A percentile compares a stretch with the other conserved stretches of the same genome.
phyloP scores from a whole-genome alignment of 2,329 filamentous ascomycete genomes.

The Hypoxylon sp. region DNA sequence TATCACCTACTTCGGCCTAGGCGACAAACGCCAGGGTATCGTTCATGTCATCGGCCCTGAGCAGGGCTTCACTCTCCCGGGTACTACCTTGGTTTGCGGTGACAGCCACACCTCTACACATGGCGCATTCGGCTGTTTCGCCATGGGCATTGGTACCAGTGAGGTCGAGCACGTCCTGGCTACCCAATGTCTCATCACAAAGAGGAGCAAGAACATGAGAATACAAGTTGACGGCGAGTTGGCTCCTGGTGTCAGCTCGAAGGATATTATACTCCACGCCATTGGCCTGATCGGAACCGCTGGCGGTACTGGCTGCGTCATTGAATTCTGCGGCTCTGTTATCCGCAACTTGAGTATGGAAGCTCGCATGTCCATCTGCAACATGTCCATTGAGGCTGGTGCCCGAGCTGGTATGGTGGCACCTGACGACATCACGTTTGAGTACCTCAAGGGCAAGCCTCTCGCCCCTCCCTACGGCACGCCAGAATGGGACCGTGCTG shows the following conservation, averaged over 20 bases:
- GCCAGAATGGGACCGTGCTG: slow-evolving; percentile 89
- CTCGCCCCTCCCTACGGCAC: slow-evolving; percentile 88
- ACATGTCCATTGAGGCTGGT: slow-evolving; percentile 98
- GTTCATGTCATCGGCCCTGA: slow-evolving; percentile 99
- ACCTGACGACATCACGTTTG: slow-evolving; percentile 92
- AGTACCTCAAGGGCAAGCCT: slow-evolving; percentile 93
- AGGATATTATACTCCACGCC: slow-evolving; percentile 92
- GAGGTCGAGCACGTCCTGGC: slow-evolving; percentile 99
- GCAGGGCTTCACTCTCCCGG: slow-evolving; percentile 97
- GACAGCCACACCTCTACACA: slow-evolving; percentile 99
- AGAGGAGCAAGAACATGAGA: slow-evolving; percentile 98
- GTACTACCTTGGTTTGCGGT: slow-evolving; percentile 96
- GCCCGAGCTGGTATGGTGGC: slow-evolving; percentile 97
- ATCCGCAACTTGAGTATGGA: slow-evolving; percentile 94
- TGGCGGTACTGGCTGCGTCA: slow-evolving; percentile 93
- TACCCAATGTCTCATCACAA: slow-evolving; percentile 94
- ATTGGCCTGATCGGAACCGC: slow-evolving; percentile 96
- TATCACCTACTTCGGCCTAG: slow-evolving; percentile 96
- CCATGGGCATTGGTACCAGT: slow-evolving; percentile 97
- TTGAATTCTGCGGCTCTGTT: slow-evolving; percentile 97
- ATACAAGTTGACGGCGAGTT: slow-evolving; percentile 95
- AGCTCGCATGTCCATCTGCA: slow-evolving; percentile 98
- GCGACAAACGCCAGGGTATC: slow-evolving; percentile 96
- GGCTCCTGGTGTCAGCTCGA: slow-evolving; percentile 91
- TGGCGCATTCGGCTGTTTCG: slow-evolving; percentile 93